Conservation (phyloP, 352 stramenopile genomes). For the Pythium phragmitis region DNA sequence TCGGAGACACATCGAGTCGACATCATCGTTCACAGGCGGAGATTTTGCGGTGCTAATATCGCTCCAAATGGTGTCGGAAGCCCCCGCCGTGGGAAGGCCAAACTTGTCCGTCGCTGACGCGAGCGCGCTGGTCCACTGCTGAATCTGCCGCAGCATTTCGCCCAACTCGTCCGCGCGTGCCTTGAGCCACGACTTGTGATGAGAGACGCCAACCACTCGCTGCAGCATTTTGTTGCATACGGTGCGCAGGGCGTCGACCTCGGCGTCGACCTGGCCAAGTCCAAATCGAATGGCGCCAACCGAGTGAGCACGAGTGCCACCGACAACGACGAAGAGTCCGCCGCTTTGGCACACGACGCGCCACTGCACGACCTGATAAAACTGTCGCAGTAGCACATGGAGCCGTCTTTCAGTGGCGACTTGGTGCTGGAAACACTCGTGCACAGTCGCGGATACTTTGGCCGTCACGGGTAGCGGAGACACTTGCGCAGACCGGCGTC, state of each 20-base stretch:
- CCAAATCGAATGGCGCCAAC: constrained; percentile 2
- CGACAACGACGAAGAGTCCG: neutral
- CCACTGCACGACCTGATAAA: constrained; percentile 12
- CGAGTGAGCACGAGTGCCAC: neutral
- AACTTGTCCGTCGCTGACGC: constrained; percentile 1
- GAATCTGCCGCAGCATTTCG: neutral
- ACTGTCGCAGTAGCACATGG: neutral
- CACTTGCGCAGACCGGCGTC: neutral
- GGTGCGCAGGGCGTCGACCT: neutral
- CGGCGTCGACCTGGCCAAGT: neutral
- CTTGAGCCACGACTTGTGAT: constrained; percentile 4
- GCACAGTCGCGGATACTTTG: neutral
- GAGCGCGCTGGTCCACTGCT: constrained; percentile 2
- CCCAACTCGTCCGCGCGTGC: neutral
- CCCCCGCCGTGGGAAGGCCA: neutral
- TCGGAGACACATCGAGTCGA: neutral
- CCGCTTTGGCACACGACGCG: neutral
- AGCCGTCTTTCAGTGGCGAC: neutral
- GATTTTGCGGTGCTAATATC: neutral
- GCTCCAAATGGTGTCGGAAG: too few species aligned
- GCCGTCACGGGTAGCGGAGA: neutral
- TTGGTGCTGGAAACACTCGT: constrained; percentile 3
- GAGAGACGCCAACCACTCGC: neutral
- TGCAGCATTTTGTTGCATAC: neutral
- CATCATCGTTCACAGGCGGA: neutral